Evolutionary conservation across 768 basidiomycete species (phyloP).

Genomic region (Termitomyces sp.): DNA sequence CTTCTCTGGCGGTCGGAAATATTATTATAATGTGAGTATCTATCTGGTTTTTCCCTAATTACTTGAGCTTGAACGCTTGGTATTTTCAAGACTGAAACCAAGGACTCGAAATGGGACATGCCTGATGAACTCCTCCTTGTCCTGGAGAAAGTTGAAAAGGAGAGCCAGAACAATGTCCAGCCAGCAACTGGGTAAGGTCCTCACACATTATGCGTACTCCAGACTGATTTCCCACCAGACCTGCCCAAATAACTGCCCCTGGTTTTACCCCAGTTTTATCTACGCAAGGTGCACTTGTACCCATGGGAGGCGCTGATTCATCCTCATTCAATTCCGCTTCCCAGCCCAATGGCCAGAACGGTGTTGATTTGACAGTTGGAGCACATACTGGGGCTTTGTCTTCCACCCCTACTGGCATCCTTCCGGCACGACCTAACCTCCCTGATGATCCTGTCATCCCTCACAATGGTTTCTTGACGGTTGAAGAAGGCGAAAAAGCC

Average conservation of each 20-base stretch:
- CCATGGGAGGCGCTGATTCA: conserved; percentile 46
- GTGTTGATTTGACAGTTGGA: conserved; percentile 42
- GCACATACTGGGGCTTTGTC: conserved; percentile 55
- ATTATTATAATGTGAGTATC: conserved; percentile 75
- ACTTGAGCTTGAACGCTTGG: conserved; percentile 1
- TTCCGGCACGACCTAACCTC: conserved; percentile 73
- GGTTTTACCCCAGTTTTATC: conserved; percentile 37
- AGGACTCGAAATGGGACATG: conserved; percentile 98
- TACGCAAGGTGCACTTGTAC: conserved; percentile 50
- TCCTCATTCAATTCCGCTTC: conserved; percentile 47
- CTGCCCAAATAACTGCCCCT: conserved; percentile 34
- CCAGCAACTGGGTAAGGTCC: conserved; percentile 27
- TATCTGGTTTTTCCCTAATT: not conserved
- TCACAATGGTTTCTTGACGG: conserved; percentile 80
- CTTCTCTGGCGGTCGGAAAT: conserved; percentile 85
- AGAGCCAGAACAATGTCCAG: conserved; percentile 37
- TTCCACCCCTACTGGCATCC: conserved; percentile 50
- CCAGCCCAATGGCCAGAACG: conserved; percentile 45
- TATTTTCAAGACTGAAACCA: conserved; percentile 63
- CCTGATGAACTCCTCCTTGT: conserved; percentile 87
- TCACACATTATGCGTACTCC: not conserved
- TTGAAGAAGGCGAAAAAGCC: conserved; percentile 90
- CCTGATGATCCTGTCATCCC: conserved; percentile 88
- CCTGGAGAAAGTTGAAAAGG: conserved; percentile 82
- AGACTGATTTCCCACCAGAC: conserved; percentile 13